A percentile compares a stretch with the other conserved stretches of the same genome.
phyloP scores from a whole-genome alignment of 352 stramenopile species.

The Phytopythium helicoides region DNA sequence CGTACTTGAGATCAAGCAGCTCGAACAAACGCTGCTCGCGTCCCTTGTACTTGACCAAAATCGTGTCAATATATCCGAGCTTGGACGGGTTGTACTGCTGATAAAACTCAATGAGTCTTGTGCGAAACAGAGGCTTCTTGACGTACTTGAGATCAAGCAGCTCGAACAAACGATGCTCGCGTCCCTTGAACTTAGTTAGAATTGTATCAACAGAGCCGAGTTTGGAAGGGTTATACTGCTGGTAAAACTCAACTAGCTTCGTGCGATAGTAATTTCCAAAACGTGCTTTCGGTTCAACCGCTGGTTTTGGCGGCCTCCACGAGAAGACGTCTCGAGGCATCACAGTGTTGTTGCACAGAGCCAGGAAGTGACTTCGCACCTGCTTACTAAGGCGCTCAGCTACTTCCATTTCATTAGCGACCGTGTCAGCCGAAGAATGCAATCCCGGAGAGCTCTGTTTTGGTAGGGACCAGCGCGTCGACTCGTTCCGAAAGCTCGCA shows the following conservation, averaged over 20 bases:
- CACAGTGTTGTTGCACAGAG: too few relatives aligned
- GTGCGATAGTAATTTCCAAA: too few relatives aligned
- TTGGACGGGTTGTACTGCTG: slow-evolving; percentile 72
- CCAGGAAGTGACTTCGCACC: too few relatives aligned
- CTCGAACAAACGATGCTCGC: slow-evolving; percentile 75
- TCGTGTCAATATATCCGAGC: slow-evolving; percentile 59
- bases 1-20: slow-evolving; percentile 76
- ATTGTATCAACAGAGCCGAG: slow-evolving; percentile 86
- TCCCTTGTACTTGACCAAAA: slow-evolving; percentile 71
- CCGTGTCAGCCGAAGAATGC: too few relatives aligned
- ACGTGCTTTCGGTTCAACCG: too few relatives aligned
- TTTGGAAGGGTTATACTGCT: slow-evolving; percentile 89
- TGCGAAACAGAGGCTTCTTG: slow-evolving; percentile 26
- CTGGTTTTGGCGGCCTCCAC: too few relatives aligned
- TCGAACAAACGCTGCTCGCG: slow-evolving; percentile 59
- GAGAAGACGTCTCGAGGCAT: too few relatives aligned
- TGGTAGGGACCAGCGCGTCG: too few relatives aligned
- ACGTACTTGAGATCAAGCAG: slow-evolving; percentile 75
- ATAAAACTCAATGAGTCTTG: slow-evolving; percentile 61
- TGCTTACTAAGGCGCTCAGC: too few relatives aligned
- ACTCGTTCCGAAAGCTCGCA: too few relatives aligned
- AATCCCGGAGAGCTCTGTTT: too few relatives aligned
- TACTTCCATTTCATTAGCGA: too few relatives aligned
- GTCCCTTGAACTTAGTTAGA: slow-evolving; percentile 87
- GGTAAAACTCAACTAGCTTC: slow-evolving; percentile 86